A percentile compares a stretch with the other conserved stretches of the same genome.
Conservation (phyloP, 805 yeast genomes). For the Cyberlindnera mrakii region DNA sequence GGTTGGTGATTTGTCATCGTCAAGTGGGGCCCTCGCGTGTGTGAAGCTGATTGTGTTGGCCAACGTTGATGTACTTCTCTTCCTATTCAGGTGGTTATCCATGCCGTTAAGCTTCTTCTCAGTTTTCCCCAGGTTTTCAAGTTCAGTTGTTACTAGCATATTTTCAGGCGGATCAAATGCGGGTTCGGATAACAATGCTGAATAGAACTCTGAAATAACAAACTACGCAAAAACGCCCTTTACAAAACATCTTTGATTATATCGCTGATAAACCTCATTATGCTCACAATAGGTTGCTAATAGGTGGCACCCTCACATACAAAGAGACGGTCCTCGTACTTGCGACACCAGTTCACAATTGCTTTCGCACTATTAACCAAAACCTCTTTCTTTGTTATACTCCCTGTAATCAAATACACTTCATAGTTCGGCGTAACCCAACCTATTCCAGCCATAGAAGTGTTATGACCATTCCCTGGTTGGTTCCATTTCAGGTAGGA, state of each 20-base stretch:
- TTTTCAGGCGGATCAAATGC: too few species aligned
- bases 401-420: slow-evolving; percentile 56
- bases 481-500: slow-evolving; percentile 39
- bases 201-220: background rate
- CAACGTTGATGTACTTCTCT: slow-evolving; percentile 21
- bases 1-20: slow-evolving; percentile 2
- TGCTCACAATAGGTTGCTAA: slow-evolving; percentile 16
- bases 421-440: slow-evolving; percentile 60
- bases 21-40: slow-evolving; percentile 12
- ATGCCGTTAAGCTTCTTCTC: background rate
- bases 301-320: slow-evolving; percentile 69
- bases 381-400: slow-evolving; percentile 46
- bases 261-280: too few species aligned
- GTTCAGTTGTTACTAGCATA: too few species aligned
- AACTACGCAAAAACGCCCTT: background rate
- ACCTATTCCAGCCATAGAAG: slow-evolving; percentile 35
- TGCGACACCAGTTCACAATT: slow-evolving; percentile 72
- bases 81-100: slow-evolving; percentile 9
- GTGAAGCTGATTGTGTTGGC: slow-evolving; percentile 24
- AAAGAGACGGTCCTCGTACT: slow-evolving; percentile 64
- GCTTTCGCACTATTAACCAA: slow-evolving; percentile 56
- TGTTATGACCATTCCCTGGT: slow-evolving; percentile 6
- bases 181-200: too few species aligned
- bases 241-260: background rate
- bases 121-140: too few species aligned